Conservation (phyloP, 2,329 filamentous ascomycete genomes). For the Xylariaceae sp. region DNA sequence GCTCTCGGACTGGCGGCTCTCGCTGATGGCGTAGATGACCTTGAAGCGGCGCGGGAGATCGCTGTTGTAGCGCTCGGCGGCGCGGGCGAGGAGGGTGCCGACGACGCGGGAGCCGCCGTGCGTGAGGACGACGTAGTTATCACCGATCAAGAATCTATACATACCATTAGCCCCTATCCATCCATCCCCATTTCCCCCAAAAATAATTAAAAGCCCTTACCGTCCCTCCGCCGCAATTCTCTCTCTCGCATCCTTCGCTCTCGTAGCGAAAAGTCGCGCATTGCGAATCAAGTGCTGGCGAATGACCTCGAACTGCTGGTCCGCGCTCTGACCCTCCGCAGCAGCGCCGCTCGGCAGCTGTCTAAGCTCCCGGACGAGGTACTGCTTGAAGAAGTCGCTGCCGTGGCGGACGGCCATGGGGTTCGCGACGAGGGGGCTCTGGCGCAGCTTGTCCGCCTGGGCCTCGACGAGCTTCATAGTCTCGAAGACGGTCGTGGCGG, state of each 20-base stretch:
- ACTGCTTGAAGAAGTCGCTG: slow-evolving; percentile 92
- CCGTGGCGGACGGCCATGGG: slow-evolving; percentile 89
- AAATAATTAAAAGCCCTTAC: not conserved
- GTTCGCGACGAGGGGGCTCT: slow-evolving; percentile 64
- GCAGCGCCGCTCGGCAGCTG: slow-evolving; percentile 40
- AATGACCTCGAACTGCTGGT: slow-evolving; percentile 72
- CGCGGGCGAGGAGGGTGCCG: slow-evolving; percentile 66
- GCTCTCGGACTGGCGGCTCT: slow-evolving; percentile 54
- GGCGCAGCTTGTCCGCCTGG: slow-evolving; percentile 70
- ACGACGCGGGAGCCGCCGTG: slow-evolving; percentile 86
- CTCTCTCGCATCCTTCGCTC: slow-evolving; percentile 78
- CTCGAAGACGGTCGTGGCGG: slow-evolving; percentile 84
- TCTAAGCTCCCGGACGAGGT: slow-evolving; percentile 71
- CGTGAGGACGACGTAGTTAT: slow-evolving; percentile 79
- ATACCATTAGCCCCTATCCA: slow-evolving; percentile 1
- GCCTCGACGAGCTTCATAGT: slow-evolving; percentile 79
- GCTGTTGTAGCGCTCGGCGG: slow-evolving; percentile 56
- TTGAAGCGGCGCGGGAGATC: slow-evolving; percentile 61
- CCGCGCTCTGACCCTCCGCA: slow-evolving; percentile 27
- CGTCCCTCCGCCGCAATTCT: slow-evolving; percentile 72
- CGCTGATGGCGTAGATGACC: slow-evolving; percentile 72
- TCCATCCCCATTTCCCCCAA: no score
- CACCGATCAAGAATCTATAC: slow-evolving; percentile 63
- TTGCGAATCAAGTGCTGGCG: slow-evolving; percentile 80
- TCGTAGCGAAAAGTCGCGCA: slow-evolving; percentile 76